Conservation (phyloP, 1,139 yeast genomes). For the Candida buenavistaensis region DNA sequence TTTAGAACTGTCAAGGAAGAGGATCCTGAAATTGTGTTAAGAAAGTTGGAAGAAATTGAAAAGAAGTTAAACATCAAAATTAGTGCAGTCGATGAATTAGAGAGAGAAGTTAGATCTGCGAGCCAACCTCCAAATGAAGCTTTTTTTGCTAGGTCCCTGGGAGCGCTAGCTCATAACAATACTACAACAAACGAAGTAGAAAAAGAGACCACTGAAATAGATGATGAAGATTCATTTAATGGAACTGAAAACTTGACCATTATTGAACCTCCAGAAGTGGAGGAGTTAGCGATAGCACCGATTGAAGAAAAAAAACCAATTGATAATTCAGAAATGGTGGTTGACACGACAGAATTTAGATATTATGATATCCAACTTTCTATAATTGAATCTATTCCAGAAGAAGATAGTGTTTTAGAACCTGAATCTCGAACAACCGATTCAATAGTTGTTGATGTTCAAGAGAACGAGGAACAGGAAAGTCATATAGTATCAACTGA, state of each 20-base stretch:
- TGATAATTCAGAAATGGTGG: background rate
- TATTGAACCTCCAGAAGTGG: constrained; percentile 6
- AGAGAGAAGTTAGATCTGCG: constrained; percentile 16
- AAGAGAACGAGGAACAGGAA: constrained; percentile 3
- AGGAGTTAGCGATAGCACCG: constrained; percentile 1
- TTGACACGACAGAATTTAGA: too few relatives aligned
- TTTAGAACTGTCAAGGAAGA: constrained; percentile 36
- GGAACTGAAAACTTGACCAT: constrained; percentile 6
- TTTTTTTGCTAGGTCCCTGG: background rate
- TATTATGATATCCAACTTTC: constrained; percentile 2
- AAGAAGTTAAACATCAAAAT: constrained; percentile 32
- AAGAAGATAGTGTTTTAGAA: too few relatives aligned
- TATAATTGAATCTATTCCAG: constrained; percentile 2
- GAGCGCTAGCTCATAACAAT: too few relatives aligned
- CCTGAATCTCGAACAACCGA: too few relatives aligned
- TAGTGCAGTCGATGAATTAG: constrained; percentile 31
- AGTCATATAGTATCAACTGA: too few relatives aligned
- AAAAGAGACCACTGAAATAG: background rate
- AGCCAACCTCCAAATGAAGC: constrained; percentile 3
- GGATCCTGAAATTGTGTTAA: constrained; percentile 29
- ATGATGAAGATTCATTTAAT: constrained; percentile 6
- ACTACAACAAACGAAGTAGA: background rate
- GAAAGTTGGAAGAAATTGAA: constrained; percentile 32
- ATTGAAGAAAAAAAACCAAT: constrained; percentile 1
- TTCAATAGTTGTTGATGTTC: constrained; percentile 1